A percentile compares a stretch with the other conserved stretches of the same genome.
Conservation (phyloP, 768 basidiomycete species). For the Trametes gibbosa region DNA sequence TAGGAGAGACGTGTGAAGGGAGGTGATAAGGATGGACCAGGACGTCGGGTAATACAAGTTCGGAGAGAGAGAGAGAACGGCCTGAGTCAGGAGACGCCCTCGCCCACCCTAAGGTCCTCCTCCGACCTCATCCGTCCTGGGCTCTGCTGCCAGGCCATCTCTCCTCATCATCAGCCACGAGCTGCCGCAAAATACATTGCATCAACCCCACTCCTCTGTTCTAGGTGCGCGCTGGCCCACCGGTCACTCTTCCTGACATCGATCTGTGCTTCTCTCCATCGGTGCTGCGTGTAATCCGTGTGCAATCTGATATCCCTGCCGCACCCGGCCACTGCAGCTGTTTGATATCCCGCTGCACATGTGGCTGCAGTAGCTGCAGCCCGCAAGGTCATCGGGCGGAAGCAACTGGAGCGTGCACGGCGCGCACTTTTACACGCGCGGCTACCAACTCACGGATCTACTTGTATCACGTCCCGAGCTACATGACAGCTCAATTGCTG, state of each 20-base stretch:
- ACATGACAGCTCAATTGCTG: background rate
- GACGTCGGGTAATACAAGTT: conserved; percentile 10
- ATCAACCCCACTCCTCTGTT: background rate
- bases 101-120: background rate
- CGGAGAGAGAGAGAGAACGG: background rate
- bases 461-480: background rate
- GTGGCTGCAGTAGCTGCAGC: background rate
- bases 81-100: conserved; percentile 6
- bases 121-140: background rate
- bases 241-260: background rate
- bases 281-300: conserved; percentile 12
- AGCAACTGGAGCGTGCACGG: background rate
- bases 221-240: background rate
- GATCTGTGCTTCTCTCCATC: background rate
- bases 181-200: background rate
- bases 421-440: background rate
- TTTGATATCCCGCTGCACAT: background rate
- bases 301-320: conserved; percentile 9
- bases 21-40: conserved; percentile 17
- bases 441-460: background rate
- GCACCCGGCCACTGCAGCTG: background rate
- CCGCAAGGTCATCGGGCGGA: background rate
- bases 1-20: conserved; percentile 20
- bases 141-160: background rate
- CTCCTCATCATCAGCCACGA: background rate